Evolutionary conservation across 768 basidiomycete species (phyloP).

Genomic region (Mycena olivaceomarginata): DNA sequence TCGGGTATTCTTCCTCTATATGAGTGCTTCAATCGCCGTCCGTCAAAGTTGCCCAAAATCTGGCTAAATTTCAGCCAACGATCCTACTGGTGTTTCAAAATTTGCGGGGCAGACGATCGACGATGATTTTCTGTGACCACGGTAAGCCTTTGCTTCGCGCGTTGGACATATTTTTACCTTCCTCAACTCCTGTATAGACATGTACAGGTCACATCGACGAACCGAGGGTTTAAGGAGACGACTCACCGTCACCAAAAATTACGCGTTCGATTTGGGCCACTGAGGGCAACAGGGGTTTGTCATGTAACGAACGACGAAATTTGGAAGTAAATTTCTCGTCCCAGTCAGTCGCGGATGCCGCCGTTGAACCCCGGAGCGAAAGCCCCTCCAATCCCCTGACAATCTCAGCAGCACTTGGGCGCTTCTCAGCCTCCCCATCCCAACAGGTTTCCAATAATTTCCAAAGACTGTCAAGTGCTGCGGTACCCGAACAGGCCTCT

Average conservation of each 20-base stretch:
- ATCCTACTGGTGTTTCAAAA: no score
- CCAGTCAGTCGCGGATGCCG: conserved; percentile 19
- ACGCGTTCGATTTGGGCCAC: conserved; percentile 6
- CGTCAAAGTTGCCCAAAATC: no score
- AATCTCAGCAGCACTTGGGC: conserved; percentile 16
- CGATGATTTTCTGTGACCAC: no score
- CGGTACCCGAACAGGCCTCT: conserved; percentile 1
- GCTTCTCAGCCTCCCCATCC: not conserved
- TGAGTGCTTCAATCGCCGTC: no score
- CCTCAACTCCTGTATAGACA: no score
- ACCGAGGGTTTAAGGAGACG: no score
- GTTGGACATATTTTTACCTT: no score
- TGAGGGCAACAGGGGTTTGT: conserved; percentile 12
- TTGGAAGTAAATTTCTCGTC: conserved; percentile 28
- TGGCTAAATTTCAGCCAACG: no score
- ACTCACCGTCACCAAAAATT: not conserved
- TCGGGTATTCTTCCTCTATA: no score
- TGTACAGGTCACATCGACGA: no score
- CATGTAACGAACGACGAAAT: conserved; percentile 19
- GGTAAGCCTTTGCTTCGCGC: no score
- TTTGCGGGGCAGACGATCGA: no score
- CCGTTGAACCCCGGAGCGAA: conserved; percentile 3
- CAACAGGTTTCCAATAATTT: conserved; percentile 26
- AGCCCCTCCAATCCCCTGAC: not conserved
- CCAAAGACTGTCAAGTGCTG: conserved; percentile 4